Percentiles rank a stretch among this genome's conserved stretches.
Conservation (phyloP, 352 stramenopile species). For the Globisporangium takayamanum region DNA sequence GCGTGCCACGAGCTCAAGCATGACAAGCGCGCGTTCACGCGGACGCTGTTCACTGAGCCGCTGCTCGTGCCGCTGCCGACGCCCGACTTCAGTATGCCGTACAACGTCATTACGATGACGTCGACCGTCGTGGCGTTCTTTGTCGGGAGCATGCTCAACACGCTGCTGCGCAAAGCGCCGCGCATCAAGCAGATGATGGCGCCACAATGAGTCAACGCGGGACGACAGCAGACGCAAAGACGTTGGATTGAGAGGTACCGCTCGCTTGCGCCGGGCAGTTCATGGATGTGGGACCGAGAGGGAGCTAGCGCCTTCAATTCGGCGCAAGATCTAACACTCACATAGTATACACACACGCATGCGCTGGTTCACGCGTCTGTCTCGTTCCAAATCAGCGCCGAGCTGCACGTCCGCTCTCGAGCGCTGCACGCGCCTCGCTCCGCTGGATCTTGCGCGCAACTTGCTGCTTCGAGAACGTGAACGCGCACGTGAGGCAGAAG, state of each 20-base stretch:
- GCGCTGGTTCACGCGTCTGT: background rate
- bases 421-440: background rate
- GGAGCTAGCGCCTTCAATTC: background rate
- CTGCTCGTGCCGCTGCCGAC: conserved; percentile 78
- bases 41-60: conserved; percentile 67
- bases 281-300: background rate
- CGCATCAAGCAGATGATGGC: conserved; percentile 65
- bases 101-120: conserved; percentile 89
- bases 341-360: conserved; percentile 8
- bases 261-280: too few relatives aligned
- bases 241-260: background rate
- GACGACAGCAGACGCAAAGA: background rate
- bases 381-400: background rate
- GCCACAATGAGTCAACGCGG: background rate
- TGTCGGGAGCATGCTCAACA: conserved; percentile 79
- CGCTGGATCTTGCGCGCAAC: conserved; percentile 8
- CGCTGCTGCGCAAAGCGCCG: conserved; percentile 62
- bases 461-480: conserved; percentile 10
- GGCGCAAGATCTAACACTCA: background rate
- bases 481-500: conserved; percentile 48
- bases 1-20: conserved; percentile 11
- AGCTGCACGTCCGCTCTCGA: conserved; percentile 4
- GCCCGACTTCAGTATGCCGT: conserved; percentile 89
- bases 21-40: conserved; percentile 12
- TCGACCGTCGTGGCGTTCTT: conserved; percentile 86